These are phyloP conservation scores for Fusarium udum DNA, from an alignment of 2,329 filamentous ascomycete genomes.

Conservation along the genomic window DNA sequence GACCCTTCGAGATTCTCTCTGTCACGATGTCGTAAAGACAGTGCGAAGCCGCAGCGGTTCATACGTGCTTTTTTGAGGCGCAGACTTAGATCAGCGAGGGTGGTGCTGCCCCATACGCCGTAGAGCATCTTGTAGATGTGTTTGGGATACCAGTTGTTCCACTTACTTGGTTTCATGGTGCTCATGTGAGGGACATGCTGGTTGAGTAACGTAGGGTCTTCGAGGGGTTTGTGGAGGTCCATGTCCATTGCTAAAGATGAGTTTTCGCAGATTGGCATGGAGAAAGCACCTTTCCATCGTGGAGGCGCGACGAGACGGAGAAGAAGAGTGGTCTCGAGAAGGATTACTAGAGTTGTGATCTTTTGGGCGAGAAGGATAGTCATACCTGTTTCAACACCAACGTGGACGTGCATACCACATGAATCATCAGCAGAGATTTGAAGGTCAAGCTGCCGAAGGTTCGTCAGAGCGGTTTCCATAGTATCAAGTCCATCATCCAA, in stretches of 20 bases:
- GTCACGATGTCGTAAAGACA: background rate
- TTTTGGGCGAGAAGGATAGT: conserved; percentile 37
- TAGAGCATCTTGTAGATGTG: background rate
- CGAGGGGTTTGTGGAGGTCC: background rate
- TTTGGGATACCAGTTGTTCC: conserved; percentile 10
- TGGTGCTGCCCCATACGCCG: conserved; percentile 20
- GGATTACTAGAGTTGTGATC: conserved; percentile 29
- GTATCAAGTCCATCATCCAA: conserved; percentile 22
- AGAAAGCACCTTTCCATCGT: background rate
- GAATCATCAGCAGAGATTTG: conserved; percentile 22
- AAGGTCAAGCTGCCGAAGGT: conserved; percentile 8
- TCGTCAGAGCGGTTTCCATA: conserved; percentile 1
- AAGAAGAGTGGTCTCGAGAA: conserved; percentile 36
- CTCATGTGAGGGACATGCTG: background rate
- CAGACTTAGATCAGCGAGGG: background rate
- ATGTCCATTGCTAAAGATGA: background rate
- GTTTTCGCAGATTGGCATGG: background rate
- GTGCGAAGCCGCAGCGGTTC: background rate
- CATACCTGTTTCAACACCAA: conserved; percentile 38
- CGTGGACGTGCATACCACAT: conserved; percentile 43
- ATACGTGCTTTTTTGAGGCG: rapidly evolving
- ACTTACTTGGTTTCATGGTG: background rate
- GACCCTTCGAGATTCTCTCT: background rate
- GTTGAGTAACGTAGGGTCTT: background rate
- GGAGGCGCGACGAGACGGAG: background rate